Evolutionary conservation across 257 asterid genomes (phyloP).

Genomic region (Gardenia jasminoides): DNA sequence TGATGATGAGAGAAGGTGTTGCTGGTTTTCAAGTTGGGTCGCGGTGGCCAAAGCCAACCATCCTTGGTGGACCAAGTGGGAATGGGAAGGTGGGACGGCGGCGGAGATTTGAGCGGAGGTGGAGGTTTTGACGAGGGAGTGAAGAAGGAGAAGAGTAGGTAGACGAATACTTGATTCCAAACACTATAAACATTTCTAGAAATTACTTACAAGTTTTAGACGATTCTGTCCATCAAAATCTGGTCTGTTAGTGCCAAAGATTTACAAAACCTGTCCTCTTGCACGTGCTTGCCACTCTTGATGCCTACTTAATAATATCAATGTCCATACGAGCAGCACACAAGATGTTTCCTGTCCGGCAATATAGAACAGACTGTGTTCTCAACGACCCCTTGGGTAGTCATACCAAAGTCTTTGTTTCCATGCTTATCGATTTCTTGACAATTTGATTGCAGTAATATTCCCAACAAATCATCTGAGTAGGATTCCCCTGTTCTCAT

Average conservation of each 20-base stretch:
- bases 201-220: constrained; percentile 22
- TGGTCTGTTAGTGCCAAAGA: constrained; percentile 29
- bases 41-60: constrained; percentile 26
- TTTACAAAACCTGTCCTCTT: constrained; percentile 21
- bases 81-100: constrained; percentile 37
- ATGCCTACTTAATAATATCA: constrained; percentile 13
- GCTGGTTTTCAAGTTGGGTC: constrained; percentile 25
- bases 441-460: constrained; percentile 18
- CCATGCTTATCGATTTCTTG: constrained; percentile 16
- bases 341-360: not conserved
- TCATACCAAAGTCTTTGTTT: too few species aligned
- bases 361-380: too few species aligned
- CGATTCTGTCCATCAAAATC: constrained; percentile 34
- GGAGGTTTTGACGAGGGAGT: constrained; percentile 40
- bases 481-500: not conserved
- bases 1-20: not conserved
- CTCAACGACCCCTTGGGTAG: too few species aligned
- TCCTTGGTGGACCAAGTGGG: constrained; percentile 13
- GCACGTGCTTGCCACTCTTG: constrained; percentile 21
- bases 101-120: constrained; percentile 36
- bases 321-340: constrained; percentile 22
- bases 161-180: too few species aligned
- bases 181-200: too few species aligned
- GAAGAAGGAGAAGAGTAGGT: constrained; percentile 72
- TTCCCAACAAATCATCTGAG: constrained; percentile 9